Evolutionary conservation across 1,139 yeast species (phyloP).

Genomic region (Pichia sp.): DNA sequence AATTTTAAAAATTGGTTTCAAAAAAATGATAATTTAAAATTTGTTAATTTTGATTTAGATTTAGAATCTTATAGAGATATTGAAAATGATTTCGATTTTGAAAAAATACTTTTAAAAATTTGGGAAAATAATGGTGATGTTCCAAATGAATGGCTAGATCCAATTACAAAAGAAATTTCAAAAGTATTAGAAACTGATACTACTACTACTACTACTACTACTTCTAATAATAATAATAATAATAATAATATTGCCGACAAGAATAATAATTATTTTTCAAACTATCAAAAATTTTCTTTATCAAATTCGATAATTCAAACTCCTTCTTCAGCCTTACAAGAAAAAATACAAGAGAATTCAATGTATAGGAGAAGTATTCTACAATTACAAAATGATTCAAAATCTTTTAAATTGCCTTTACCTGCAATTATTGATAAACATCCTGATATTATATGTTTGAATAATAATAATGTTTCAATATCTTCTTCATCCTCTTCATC

Average conservation of each 20-base stretch:
- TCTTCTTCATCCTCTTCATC: no score
- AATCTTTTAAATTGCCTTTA: conserved; percentile 15
- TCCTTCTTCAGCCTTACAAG: conserved; percentile 1
- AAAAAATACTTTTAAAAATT: conserved; percentile 29
- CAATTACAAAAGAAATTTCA: conserved; percentile 21
- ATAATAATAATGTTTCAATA: neutral
- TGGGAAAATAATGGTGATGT: conserved; percentile 28
- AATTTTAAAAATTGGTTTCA: conserved; percentile 22
- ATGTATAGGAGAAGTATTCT: conserved; percentile 7
- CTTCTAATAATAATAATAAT: neutral
- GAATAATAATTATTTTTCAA: no score
- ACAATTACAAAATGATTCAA: conserved; percentile 6
- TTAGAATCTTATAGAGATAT: conserved; percentile 55
- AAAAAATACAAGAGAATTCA: conserved; percentile 7
- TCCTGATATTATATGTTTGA: neutral
- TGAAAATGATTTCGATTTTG: conserved; percentile 50
- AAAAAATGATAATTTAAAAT: conserved; percentile 38
- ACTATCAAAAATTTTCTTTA: neutral
- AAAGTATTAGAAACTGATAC: conserved; percentile 3
- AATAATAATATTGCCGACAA: no score
- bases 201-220: neutral
- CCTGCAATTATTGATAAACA: conserved; percentile 18
- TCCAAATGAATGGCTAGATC: conserved; percentile 21
- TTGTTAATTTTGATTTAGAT: conserved; percentile 48
- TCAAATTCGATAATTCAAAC: neutral